Conservation (phyloP, 2,329 filamentous ascomycete species). For the Alternaria panax region DNA sequence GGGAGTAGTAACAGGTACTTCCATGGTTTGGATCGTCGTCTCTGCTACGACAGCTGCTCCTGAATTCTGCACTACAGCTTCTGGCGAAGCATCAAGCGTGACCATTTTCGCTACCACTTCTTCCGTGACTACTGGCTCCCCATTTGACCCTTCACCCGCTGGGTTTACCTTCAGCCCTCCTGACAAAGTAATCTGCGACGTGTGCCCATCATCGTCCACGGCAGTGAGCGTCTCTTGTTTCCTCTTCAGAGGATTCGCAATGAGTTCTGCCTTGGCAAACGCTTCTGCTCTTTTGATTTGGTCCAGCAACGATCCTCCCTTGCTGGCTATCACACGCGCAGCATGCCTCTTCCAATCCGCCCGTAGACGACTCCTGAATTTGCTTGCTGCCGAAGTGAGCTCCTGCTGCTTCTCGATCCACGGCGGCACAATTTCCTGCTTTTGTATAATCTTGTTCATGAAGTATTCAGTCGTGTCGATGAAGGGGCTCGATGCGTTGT, state of each 20-base stretch:
- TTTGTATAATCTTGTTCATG: constrained; percentile 98
- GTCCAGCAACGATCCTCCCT: constrained; percentile 75
- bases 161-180: constrained; percentile 51
- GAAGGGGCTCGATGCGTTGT: constrained; percentile 84
- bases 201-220: constrained; percentile 54
- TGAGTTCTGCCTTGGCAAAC: constrained; percentile 77
- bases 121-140: constrained; percentile 30
- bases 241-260: constrained; percentile 64
- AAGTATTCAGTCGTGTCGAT: constrained; percentile 97
- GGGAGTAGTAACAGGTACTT: constrained; percentile 16
- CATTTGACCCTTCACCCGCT: constrained; percentile 9
- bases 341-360: constrained; percentile 87
- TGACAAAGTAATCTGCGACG: constrained; percentile 58
- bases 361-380: constrained; percentile 77
- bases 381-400: constrained; percentile 70
- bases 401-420: constrained; percentile 99
- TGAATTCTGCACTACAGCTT: constrained; percentile 5
- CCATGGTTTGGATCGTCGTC: constrained; percentile 23
- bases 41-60: constrained; percentile 1
- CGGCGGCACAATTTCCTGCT: constrained; percentile 91
- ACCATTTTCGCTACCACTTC: constrained; percentile 37
- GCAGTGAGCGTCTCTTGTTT: constrained; percentile 55
- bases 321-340: constrained; percentile 76
- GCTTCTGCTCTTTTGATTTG: constrained; percentile 75
- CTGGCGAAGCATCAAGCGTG: constrained; percentile 18